Percentiles rank a stretch among this genome's conserved stretches.
Conservation (phyloP, 164 flowering plant genomes). For the Vitis riparia region DNA sequence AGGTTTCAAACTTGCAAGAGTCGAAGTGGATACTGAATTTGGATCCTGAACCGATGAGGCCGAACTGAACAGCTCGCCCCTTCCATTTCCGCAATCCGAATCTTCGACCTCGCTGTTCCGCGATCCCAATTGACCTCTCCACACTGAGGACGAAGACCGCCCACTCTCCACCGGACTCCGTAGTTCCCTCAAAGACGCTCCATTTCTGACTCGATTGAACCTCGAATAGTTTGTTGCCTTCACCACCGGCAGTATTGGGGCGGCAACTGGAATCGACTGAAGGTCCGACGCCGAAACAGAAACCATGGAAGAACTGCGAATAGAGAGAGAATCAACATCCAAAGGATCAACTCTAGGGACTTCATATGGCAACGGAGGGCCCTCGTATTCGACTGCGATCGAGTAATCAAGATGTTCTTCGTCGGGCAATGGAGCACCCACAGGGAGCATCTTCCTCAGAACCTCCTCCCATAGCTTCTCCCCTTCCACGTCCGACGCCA, state of each 20-base stretch:
- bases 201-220: conserved; percentile 14
- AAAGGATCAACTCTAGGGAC: conserved; percentile 44
- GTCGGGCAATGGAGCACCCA: conserved; percentile 58
- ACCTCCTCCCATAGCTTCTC: conserved; percentile 35
- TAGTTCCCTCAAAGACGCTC: neutral
- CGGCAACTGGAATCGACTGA: conserved; percentile 15
- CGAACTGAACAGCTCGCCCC: neutral
- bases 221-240: neutral
- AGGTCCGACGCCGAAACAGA: conserved; percentile 18
- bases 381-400: conserved; percentile 50
- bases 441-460: conserved; percentile 45
- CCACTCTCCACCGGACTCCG: conserved; percentile 17
- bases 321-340: conserved; percentile 23
- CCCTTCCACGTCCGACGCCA: conserved; percentile 11
- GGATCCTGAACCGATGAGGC: neutral
- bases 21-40: neutral
- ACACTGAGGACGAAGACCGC: conserved; percentile 12
- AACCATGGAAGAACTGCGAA: conserved; percentile 24
- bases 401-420: conserved; percentile 59
- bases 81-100: neutral
- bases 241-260: conserved; percentile 19
- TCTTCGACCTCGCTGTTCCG: conserved; percentile 4
- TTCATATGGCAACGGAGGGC: conserved; percentile 39
- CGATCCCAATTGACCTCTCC: conserved; percentile 10
- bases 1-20: neutral